Conservation (phyloP, 371 early-diverging fungal species). For the Zancudomyces culisetae region DNA sequence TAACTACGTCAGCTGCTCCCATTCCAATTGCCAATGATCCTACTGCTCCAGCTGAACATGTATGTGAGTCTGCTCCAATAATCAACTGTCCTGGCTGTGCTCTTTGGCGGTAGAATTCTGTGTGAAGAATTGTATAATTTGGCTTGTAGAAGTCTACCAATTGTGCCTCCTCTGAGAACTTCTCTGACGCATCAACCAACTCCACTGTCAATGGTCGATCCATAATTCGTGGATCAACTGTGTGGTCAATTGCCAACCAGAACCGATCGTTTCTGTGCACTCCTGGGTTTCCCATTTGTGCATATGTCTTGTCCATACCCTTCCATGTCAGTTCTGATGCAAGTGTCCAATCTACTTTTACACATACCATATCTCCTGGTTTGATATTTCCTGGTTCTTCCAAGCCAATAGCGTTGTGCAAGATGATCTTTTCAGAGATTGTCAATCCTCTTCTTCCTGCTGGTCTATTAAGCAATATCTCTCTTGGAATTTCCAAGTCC, state of each 20-base stretch:
- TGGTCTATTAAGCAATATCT: constrained; percentile 24
- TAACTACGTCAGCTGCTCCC: constrained; percentile 62
- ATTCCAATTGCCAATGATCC: constrained; percentile 60
- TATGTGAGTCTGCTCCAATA: constrained; percentile 63
- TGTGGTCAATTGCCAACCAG: constrained; percentile 65
- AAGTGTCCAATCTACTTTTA: constrained; percentile 57
- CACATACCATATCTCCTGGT: constrained; percentile 64
- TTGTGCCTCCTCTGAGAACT: constrained; percentile 48
- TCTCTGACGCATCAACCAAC: constrained; percentile 39
- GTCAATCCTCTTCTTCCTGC: constrained; percentile 42
- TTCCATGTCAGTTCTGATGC: constrained; percentile 66
- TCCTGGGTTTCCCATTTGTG: constrained; percentile 45
- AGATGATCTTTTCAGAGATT: constrained; percentile 50
- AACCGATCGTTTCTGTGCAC: constrained; percentile 59
- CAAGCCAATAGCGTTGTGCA: constrained; percentile 48
- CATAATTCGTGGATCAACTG: constrained; percentile 54
- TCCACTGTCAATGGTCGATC: constrained; percentile 41
- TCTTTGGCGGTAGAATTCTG: constrained; percentile 60
- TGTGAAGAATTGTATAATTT: constrained; percentile 59
- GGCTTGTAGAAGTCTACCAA: constrained; percentile 48
- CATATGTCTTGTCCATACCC: constrained; percentile 68
- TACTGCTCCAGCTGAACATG: constrained; percentile 58
- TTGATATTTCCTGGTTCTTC: constrained; percentile 34
- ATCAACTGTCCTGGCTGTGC: constrained; percentile 62
- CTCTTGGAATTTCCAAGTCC: constrained; percentile 20